Percentiles rank a stretch among this genome's conserved stretches.
These are phyloP conservation scores for Coemansia sp. DNA, from an alignment of 192 early-diverging fungal species.

Conservation along the genomic window DNA sequence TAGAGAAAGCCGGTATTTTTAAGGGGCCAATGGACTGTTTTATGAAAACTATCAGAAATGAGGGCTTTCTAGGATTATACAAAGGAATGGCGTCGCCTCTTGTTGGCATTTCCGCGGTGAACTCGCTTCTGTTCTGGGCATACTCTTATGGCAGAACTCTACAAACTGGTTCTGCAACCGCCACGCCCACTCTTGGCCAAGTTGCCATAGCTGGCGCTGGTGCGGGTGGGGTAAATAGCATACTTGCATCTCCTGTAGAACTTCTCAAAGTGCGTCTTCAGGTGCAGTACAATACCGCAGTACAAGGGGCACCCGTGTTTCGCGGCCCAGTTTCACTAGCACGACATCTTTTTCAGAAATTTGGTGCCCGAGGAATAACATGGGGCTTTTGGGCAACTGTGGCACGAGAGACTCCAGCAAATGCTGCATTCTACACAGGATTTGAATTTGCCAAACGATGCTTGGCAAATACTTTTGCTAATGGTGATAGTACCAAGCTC, in stretches of 20 bases:
- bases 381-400: slow-evolving; percentile 83
- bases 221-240: slow-evolving; percentile 79
- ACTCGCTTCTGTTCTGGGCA: slow-evolving; percentile 81
- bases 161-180: slow-evolving; percentile 52
- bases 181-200: slow-evolving; percentile 62
- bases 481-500: slow-evolving; percentile 53
- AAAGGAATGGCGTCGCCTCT: slow-evolving; percentile 87
- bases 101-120: slow-evolving; percentile 79
- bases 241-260: slow-evolving; percentile 90
- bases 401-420: slow-evolving; percentile 74
- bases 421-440: slow-evolving; percentile 83
- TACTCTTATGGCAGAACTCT: slow-evolving; percentile 66
- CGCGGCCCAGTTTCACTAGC: slow-evolving; percentile 71
- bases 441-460: slow-evolving; percentile 79
- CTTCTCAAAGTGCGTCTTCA: slow-evolving; percentile 92
- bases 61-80: slow-evolving; percentile 74
- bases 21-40: slow-evolving; percentile 80
- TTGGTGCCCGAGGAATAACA: slow-evolving; percentile 76
- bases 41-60: slow-evolving; percentile 76
- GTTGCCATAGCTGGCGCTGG: slow-evolving; percentile 86
- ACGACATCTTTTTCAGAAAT: slow-evolving; percentile 60
- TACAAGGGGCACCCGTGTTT: slow-evolving; percentile 13
- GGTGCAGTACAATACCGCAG: slow-evolving; percentile 66
- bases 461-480: slow-evolving; percentile 50
- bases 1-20: slow-evolving; percentile 61